A percentile compares a stretch with the other conserved stretches of the same genome.
Evolutionary conservation across 1,284 basidiomycete species (phyloP).

Genomic region (Pseudozyma sp.): DNA sequence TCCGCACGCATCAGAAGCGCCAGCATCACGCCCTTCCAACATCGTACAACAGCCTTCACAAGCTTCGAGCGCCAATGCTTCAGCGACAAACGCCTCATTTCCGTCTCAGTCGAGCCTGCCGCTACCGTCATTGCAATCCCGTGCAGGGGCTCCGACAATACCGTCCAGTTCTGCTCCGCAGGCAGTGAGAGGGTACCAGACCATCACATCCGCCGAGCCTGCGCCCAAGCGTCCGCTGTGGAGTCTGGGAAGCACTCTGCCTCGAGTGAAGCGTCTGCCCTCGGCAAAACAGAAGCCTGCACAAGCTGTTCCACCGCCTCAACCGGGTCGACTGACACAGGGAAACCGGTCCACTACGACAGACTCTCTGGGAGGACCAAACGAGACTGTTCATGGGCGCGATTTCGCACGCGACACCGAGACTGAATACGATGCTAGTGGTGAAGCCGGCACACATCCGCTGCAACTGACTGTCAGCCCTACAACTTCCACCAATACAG

Average conservation of each 20-base stretch:
- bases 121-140: not conserved
- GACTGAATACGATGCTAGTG: slow-evolving; percentile 1
- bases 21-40: slow-evolving; percentile 1
- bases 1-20: not conserved
- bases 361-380: not conserved
- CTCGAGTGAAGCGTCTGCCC: slow-evolving; percentile 15
- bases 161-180: not conserved
- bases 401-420: slow-evolving; percentile 12
- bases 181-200: slow-evolving; percentile 17
- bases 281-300: slow-evolving; percentile 14
- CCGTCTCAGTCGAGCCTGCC: slow-evolving; percentile 7
- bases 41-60: slow-evolving; percentile 10
- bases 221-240: slow-evolving; percentile 30
- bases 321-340: slow-evolving; percentile 5
- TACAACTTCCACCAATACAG: slow-evolving; percentile 2
- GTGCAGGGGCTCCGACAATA: not conserved
- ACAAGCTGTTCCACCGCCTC: slow-evolving; percentile 2
- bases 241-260: slow-evolving; percentile 24
- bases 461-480: slow-evolving; percentile 7
- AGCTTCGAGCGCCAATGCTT: not conserved
- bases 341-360: not conserved
- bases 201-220: slow-evolving; percentile 20
- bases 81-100: slow-evolving; percentile 10
- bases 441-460: not conserved
- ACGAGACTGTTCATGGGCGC: slow-evolving; percentile 9